phyloP scores from a whole-genome alignment of 768 basidiomycete species.

The Naganishia antarctica region DNA sequence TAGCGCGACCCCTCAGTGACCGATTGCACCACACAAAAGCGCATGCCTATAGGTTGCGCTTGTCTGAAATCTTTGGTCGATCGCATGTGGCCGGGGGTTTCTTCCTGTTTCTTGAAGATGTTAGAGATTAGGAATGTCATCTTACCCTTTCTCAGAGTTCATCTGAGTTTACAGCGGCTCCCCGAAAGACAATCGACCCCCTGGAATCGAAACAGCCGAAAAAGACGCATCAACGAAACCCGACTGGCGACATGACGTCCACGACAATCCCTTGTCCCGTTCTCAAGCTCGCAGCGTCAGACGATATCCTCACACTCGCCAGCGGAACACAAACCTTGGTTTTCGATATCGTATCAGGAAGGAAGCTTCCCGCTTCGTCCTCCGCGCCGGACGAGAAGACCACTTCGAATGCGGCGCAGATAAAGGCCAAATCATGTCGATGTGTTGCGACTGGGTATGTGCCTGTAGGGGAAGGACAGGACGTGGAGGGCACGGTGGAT shows the following conservation, averaged over 20 bases:
- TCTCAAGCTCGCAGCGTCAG: constrained; percentile 18
- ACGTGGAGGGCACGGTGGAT: background rate
- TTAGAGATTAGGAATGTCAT: too few species aligned
- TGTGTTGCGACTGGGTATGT: constrained; percentile 24
- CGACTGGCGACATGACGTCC: background rate
- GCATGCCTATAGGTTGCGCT: too few species aligned
- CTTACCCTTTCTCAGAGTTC: too few species aligned
- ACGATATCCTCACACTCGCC: constrained; percentile 18
- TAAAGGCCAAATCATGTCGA: constrained; percentile 10
- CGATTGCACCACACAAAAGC: too few species aligned
- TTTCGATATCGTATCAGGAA: constrained; percentile 3
- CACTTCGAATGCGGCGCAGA: background rate
- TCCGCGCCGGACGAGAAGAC: background rate
- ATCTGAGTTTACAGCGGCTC: too few species aligned
- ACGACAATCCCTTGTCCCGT: constrained; percentile 11
- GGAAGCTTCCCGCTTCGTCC: background rate
- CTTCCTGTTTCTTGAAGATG: too few species aligned
- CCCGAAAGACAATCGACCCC: too few species aligned
- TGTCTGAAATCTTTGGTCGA: too few species aligned
- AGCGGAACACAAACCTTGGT: constrained; percentile 9
- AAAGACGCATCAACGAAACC: background rate
- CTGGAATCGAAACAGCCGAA: too few species aligned
- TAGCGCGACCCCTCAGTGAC: too few species aligned
- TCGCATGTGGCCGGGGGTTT: too few species aligned
- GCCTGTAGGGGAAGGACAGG: background rate